Evolutionary conservation across 768 basidiomycete genomes (phyloP).

Genomic region (Plicaturopsis crispa): DNA sequence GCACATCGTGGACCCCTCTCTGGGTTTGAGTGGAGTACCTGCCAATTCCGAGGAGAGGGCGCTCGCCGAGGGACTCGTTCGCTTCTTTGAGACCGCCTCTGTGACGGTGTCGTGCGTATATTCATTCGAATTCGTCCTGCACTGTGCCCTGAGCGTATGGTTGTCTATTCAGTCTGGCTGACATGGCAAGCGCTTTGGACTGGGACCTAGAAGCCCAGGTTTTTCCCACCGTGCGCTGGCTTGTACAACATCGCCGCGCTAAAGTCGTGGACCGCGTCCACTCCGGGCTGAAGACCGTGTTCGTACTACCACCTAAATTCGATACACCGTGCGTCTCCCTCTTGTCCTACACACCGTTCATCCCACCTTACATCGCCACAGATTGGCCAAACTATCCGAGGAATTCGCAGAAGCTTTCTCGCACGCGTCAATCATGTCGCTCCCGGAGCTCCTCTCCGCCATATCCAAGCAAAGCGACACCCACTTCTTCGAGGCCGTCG

Average conservation of each 20-base stretch:
- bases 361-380: conserved; percentile 15
- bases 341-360: conserved; percentile 4
- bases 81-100: conserved; percentile 67
- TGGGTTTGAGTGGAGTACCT: conserved; percentile 51
- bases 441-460: conserved; percentile 66
- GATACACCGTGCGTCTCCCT: conserved; percentile 43
- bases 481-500: conserved; percentile 78
- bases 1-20: conserved; percentile 48
- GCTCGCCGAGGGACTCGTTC: conserved; percentile 63
- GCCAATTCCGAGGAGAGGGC: conserved; percentile 57
- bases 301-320: conserved; percentile 64
- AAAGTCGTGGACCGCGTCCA: conserved; percentile 87
- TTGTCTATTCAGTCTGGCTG: conserved; percentile 46
- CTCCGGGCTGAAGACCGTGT: conserved; percentile 71
- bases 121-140: not conserved
- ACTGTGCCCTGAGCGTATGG: not conserved
- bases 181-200: conserved; percentile 74
- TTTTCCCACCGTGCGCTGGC: conserved; percentile 86
- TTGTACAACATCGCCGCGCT: conserved; percentile 85
- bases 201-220: conserved; percentile 81
- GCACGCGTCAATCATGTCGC: conserved; percentile 51
- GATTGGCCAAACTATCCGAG: conserved; percentile 43
- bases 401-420: conserved; percentile 62
- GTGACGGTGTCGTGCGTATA: conserved; percentile 68
- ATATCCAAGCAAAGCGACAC: conserved; percentile 61